Evolutionary conservation across 1,139 yeast genomes (phyloP), one percentile per base, ranked within the genome.

Genomic region (Kodamaea plutei): DNA sequence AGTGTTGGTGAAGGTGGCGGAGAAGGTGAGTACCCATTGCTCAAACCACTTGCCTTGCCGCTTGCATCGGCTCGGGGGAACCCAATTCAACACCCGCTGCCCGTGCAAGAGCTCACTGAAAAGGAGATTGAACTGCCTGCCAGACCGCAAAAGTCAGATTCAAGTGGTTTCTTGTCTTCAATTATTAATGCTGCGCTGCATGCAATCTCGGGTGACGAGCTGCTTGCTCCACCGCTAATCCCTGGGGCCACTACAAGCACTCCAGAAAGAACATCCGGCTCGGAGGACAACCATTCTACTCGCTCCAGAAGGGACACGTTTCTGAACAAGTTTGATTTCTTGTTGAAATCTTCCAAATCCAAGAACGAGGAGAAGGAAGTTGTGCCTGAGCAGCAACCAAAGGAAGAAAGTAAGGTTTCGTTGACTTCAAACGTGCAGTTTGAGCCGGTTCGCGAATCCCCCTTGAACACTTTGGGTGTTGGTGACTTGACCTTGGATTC

Each of bases 401-500:
- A 20, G 4, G 24, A 28, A 7, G 22, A 21, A 4, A 15, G 18
- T n/a, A 20, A 18, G n/a, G 5, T 23, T 11, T 23, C 31, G 10
- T 20, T 28, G 2, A 31, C 32, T 12, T 16, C 58, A 8, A 53
- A 53, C 33, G 62, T 68, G 12, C 75, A 69, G 29, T 83, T 84
- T 44, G 74, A 70, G 40, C 77, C 89, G 0, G 54, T 82, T 1
- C 61, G 79, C 24, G 66, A 73, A 38, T 62, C 77, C 21, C 71
- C 83, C 0, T 50, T 81, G 15, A 66, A 72, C 21, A 76, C 93
- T 0, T 53, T 85, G 41, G 95, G 95, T 1, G 65, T 69, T 34
- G 95, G 95, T 2, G 76, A 78, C 36, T 61, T 87, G 31, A 67
- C 81, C 0, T 57, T 87, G 11, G 80, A 75, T 30, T 73, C 74